Evolutionary conservation across 305 asterid species (phyloP), one percentile per base, ranked within the genome.

Genomic region (Fraxinus greggii): DNA sequence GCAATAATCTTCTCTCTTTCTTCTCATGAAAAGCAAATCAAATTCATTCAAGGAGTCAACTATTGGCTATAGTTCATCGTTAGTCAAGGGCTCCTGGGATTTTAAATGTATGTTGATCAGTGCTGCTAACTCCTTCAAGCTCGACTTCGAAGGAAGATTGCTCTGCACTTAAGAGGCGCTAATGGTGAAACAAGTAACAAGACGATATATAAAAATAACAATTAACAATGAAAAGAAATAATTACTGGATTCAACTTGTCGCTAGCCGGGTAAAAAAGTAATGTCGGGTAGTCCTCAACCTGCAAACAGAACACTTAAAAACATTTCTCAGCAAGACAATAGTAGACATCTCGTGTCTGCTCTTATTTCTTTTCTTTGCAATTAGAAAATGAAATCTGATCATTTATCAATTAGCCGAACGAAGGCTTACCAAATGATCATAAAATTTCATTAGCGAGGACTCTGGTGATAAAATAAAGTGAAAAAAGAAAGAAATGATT

Each of bases 201-300:
- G 26, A 81, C 4, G 31, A 29, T 31, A 33, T 24, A 33, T 15
- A 32, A 9, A 76, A 40, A 69, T 1, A 35, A 23, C 9, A 33
- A 7, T 42, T 3, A 51, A 83, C 13, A n/a, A 31, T 5, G 13
- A 29, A 40, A 79, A 29, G 35, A 73, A 75, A 21, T 65, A 31
- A 29, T 84, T 89, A 94, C 98, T 82, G 92, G 95, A 76, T 87
- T 92, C 75, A 88, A 83, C 89, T 92, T 96, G 86, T 94, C 91
- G 63, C 35, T 85, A 4, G 92, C 92, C 4, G 90, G 90, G 93
- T 91, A 96, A 89, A 96, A 94, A 77, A 94, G 89, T 77, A 96
- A 79, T 0, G 93, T 32, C 28, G 98, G 98, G 78, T 90, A 96
- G 63, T 96, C 98, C 84, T 92, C 95, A 72, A 90, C 98, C 97